Conservation (phyloP, 371 early-diverging fungal genomes). For the Lichtheimia ornata region DNA sequence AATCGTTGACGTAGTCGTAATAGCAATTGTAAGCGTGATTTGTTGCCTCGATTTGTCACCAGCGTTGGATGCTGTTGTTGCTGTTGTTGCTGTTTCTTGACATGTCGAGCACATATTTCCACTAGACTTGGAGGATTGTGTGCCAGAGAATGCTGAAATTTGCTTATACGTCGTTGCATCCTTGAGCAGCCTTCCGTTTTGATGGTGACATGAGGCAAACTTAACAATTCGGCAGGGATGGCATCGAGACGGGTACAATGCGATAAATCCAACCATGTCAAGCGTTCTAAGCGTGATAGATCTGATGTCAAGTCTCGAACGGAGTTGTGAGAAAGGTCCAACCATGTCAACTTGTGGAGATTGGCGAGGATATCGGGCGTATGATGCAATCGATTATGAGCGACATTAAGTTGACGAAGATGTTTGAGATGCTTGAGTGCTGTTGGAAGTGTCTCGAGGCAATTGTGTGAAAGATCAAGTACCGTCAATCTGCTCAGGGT, state of each 20-base stretch:
- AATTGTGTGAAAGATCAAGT: slow-evolving; percentile 47
- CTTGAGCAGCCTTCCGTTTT: slow-evolving; percentile 14
- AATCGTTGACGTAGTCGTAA: not conserved
- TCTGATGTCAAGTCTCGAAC: slow-evolving; percentile 34
- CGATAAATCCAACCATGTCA: slow-evolving; percentile 30
- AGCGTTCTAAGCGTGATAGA: slow-evolving; percentile 14
- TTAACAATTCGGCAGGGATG: slow-evolving; percentile 33
- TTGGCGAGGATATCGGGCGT: slow-evolving; percentile 18
- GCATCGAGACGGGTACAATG: slow-evolving; percentile 25
- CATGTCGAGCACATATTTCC: slow-evolving; percentile 20
- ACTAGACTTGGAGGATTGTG: slow-evolving; percentile 22
- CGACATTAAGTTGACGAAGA: slow-evolving; percentile 36
- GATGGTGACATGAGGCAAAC: slow-evolving; percentile 17
- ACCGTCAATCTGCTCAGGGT: slow-evolving; percentile 29
- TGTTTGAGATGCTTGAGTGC: slow-evolving; percentile 32
- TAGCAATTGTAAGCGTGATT: no score
- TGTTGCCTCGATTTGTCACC: not conserved
- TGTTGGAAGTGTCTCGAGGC: slow-evolving; percentile 30
- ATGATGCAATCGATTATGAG: slow-evolving; percentile 26
- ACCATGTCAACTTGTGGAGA: slow-evolving; percentile 25
- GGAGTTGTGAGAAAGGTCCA: slow-evolving; percentile 56
- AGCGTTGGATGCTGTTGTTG: not conserved
- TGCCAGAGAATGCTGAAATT: slow-evolving; percentile 8
- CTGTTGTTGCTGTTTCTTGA: not conserved
- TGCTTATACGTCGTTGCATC: not conserved